Percentiles rank a stretch among this genome's conserved stretches.
These are phyloP conservation scores for Tothia fuscella DNA, from an alignment of 2,329 filamentous ascomycete genomes.

Conservation along the genomic window DNA sequence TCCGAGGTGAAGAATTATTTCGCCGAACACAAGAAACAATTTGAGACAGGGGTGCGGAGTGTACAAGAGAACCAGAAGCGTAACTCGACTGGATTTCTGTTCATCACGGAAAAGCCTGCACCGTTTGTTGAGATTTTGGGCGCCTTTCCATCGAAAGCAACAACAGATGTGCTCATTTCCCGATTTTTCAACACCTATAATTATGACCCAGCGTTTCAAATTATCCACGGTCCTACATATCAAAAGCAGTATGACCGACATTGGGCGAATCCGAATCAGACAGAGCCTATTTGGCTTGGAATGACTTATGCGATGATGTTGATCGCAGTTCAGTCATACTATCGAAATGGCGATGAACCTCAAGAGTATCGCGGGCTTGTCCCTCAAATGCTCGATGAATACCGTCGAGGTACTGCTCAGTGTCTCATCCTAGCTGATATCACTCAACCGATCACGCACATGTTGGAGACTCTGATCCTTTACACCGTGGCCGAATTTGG, in stretches of 20 bases:
- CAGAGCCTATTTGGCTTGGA: conserved; percentile 66
- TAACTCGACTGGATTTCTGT: conserved; percentile 59
- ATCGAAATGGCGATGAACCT: conserved; percentile 68
- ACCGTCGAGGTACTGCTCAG: conserved; percentile 62
- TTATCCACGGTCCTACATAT: conserved; percentile 62
- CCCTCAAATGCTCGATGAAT: conserved; percentile 38
- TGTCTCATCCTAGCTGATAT: conserved; percentile 67
- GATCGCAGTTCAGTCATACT: conserved; percentile 66
- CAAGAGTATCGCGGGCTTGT: conserved; percentile 61
- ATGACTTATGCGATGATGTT: conserved; percentile 66
- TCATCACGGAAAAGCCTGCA: conserved; percentile 57
- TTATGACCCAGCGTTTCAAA: conserved; percentile 49
- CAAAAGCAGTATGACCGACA: conserved; percentile 57
- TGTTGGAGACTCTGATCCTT: conserved; percentile 65
- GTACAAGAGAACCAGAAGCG: conserved; percentile 41
- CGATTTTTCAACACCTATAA: conserved; percentile 86
- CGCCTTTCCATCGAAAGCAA: conserved; percentile 67
- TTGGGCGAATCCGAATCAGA: conserved; percentile 62
- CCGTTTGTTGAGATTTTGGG: conserved; percentile 67
- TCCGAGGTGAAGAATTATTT: conserved; percentile 92
- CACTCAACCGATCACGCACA: conserved; percentile 60
- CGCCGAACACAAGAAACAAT: conserved; percentile 70
- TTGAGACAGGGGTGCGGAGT: conserved; percentile 64
- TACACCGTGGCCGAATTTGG: conserved; percentile 68
- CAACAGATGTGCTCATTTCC: conserved; percentile 72